Evolutionary conservation across 805 yeast genomes (phyloP).

Genomic region (Metschnikowia lachancei): DNA sequence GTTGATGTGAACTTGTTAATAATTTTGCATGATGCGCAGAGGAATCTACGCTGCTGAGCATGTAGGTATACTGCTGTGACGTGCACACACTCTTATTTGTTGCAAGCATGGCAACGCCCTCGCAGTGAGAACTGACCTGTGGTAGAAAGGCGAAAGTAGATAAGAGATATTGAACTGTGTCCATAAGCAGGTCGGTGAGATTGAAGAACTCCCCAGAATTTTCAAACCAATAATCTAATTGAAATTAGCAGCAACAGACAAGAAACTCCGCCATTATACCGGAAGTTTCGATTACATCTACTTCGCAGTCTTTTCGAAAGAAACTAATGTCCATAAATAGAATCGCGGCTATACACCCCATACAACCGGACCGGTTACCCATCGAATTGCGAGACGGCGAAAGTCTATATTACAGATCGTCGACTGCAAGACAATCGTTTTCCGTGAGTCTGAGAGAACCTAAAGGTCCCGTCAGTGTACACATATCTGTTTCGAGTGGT

Average conservation of each 20-base stretch:
- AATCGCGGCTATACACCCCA: conserved; percentile 4
- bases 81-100: not conserved
- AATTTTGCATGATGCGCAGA: conserved; percentile 1
- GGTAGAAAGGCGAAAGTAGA: no score
- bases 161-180: no score
- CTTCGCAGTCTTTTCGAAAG: not conserved
- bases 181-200: no score
- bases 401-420: conserved; percentile 14
- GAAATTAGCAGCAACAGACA: not conserved
- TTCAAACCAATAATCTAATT: not conserved
- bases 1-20: not conserved
- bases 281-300: not conserved
- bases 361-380: conserved; percentile 12
- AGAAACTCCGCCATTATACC: not conserved
- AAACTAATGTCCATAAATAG: conserved; percentile 18
- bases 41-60: not conserved
- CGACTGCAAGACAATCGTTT: conserved; percentile 30
- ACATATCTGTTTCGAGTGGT: conserved; percentile 39
- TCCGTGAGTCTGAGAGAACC: conserved; percentile 23
- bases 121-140: no score
- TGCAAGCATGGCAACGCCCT: no score
- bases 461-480: conserved; percentile 14
- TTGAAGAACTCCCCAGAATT: no score
- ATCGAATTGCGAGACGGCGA: conserved; percentile 20
- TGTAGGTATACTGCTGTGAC: not conserved